A percentile compares a stretch with the other conserved stretches of the same genome.
Evolutionary conservation across 1,284 basidiomycete species (phyloP).

Genomic region (Leccinum subspadiceum): DNA sequence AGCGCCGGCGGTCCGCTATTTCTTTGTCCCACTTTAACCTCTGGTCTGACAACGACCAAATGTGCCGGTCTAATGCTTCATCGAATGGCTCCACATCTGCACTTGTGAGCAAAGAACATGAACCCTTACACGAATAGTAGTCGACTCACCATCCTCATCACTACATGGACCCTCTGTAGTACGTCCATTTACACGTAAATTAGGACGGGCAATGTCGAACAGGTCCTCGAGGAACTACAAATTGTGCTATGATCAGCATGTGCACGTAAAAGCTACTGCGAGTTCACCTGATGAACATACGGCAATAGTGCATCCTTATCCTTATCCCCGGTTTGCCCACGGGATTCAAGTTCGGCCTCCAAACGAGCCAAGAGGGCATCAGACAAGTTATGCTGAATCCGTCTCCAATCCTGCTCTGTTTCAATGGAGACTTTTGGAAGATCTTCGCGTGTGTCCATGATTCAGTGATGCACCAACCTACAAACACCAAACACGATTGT

Average conservation of each 20-base stretch:
- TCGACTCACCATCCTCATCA: conserved; percentile 49
- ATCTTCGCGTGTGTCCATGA: conserved; percentile 49
- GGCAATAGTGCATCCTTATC: conserved; percentile 40
- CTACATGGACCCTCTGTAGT: conserved; percentile 52
- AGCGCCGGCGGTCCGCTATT: conserved; percentile 60
- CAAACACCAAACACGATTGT: background rate
- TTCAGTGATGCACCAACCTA: background rate
- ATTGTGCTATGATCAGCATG: background rate
- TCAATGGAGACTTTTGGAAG: conserved; percentile 63
- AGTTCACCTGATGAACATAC: conserved; percentile 49
- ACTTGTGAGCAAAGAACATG: conserved; percentile 5
- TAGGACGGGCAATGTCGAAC: conserved; percentile 64
- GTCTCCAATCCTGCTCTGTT: conserved; percentile 59
- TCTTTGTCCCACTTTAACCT: conserved; percentile 65
- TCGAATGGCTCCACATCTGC: conserved; percentile 77
- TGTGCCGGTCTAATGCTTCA: conserved; percentile 70
- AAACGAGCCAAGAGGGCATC: conserved; percentile 43
- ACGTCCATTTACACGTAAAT: conserved; percentile 77
- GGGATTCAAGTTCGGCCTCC: conserved; percentile 41
- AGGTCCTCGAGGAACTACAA: conserved; percentile 58
- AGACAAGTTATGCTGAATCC: conserved; percentile 51
- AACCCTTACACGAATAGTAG: background rate
- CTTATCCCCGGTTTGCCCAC: conserved; percentile 35
- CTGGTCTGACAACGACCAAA: conserved; percentile 70
- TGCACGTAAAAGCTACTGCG: background rate